Conservation (phyloP, 805 yeast species). For the Saccharomycopsis schoenii region DNA sequence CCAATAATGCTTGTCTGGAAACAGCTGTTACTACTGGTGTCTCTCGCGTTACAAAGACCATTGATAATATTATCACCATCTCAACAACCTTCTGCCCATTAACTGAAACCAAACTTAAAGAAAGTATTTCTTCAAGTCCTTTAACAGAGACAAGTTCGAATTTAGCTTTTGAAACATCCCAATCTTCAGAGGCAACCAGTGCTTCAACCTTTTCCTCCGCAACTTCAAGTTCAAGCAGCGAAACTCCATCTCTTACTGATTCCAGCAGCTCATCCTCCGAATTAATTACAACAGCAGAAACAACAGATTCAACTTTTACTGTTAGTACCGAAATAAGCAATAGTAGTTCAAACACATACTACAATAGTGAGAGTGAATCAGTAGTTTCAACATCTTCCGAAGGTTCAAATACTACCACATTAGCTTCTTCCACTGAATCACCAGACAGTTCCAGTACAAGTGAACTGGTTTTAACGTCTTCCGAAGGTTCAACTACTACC, state of each 20-base stretch:
- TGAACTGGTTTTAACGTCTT: background rate
- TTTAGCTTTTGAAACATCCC: background rate
- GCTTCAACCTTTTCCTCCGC: background rate
- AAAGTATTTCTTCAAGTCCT: conserved; percentile 12
- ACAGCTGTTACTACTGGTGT: conserved; percentile 11
- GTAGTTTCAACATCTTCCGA: too few relatives aligned
- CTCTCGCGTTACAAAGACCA: conserved; percentile 4
- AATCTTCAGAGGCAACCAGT: background rate
- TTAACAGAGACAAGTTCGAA: background rate
- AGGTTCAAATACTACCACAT: too few relatives aligned
- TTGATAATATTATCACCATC: conserved; percentile 16
- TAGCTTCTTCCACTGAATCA: too few relatives aligned
- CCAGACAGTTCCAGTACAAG: background rate
- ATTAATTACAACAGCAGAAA: background rate
- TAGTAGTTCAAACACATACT: too few relatives aligned
- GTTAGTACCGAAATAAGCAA: too few relatives aligned
- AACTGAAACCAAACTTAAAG: conserved; percentile 18
- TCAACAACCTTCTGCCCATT: conserved; percentile 14
- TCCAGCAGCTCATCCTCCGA: too few relatives aligned
- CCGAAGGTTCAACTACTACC: too few relatives aligned
- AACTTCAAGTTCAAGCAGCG: background rate
- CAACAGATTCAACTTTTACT: too few relatives aligned
- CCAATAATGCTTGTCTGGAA: conserved; percentile 14
- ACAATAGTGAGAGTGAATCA: too few relatives aligned
- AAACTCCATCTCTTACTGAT: too few relatives aligned